phyloP scores from a whole-genome alignment of 2,329 filamentous ascomycete genomes.

The Xylariaceae sp. region DNA sequence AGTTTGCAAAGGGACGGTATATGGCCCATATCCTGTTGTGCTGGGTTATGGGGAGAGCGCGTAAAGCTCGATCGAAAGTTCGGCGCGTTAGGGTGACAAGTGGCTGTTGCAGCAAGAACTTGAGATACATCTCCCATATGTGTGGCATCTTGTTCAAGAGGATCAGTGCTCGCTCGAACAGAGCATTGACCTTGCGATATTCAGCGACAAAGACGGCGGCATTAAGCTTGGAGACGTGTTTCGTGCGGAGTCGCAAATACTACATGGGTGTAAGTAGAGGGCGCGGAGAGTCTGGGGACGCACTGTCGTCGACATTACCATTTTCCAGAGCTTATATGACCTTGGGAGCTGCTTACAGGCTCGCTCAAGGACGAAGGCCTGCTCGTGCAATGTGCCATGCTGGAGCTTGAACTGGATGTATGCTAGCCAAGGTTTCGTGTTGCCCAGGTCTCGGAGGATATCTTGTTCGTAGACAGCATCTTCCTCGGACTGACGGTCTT shows the following conservation, averaged over 20 bases:
- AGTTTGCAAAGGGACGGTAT: constrained; percentile 87
- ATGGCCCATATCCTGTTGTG: constrained; percentile 94
- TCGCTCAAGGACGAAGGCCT: constrained; percentile 82
- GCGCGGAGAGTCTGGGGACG: constrained; percentile 1
- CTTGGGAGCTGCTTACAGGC: constrained; percentile 85
- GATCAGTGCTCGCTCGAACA: constrained; percentile 89
- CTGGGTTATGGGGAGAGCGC: constrained; percentile 88
- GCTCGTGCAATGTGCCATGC: constrained; percentile 79
- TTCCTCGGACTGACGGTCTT: constrained; percentile 62
- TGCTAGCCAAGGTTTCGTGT: constrained; percentile 88
- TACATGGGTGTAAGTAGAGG: constrained; percentile 34
- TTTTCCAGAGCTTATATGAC: constrained; percentile 98
- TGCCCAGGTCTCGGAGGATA: constrained; percentile 77
- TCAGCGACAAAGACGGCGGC: constrained; percentile 74
- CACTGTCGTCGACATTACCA: constrained; percentile 49
- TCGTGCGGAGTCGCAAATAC: constrained; percentile 82
- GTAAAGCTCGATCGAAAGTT: constrained; percentile 86
- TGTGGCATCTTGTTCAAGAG: constrained; percentile 97
- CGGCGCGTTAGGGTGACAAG: constrained; percentile 79
- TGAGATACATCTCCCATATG: constrained; percentile 97
- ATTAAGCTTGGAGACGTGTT: constrained; percentile 78
- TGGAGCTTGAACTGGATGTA: constrained; percentile 89
- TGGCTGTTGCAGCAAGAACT: constrained; percentile 87
- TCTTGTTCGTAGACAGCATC: constrained; percentile 97
- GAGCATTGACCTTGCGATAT: constrained; percentile 87